A percentile compares a stretch with the other conserved stretches of the same genome.
Conservation (phyloP, 495 filamentous ascomycete species). For the Lophiostoma macrostomum region DNA sequence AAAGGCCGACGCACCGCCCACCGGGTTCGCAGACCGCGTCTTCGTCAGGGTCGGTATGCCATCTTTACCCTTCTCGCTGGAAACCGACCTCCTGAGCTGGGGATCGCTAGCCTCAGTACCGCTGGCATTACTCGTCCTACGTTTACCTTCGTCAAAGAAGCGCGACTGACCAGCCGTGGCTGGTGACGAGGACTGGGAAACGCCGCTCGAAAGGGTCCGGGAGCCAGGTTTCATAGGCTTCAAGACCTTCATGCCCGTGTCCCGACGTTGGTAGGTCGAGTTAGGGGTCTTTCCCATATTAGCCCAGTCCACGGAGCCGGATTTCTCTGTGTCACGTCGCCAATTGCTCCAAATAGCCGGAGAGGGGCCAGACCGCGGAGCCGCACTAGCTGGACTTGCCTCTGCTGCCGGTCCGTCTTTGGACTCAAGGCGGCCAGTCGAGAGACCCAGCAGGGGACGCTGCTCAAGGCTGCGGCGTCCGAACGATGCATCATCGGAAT, state of each 20-base stretch:
- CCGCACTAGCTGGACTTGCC: constrained; percentile 26
- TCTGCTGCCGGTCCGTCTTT: constrained; percentile 32
- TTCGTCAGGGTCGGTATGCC: constrained; percentile 46
- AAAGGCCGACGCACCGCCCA: constrained; percentile 93
- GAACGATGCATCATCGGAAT: constrained; percentile 19
- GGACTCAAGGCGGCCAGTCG: constrained; percentile 14
- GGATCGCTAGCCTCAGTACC: constrained; percentile 11
- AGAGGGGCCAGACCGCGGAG: constrained; percentile 36
- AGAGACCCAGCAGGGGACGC: constrained; percentile 19
- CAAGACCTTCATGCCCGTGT: constrained; percentile 45
- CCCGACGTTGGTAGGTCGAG: constrained; percentile 39
- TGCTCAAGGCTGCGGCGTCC: constrained; percentile 27
- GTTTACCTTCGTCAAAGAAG: constrained; percentile 43
- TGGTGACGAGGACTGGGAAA: constrained; percentile 14
- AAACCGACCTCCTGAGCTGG: constrained; percentile 19
- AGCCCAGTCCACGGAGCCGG: constrained; percentile 40
- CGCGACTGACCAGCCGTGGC: constrained; percentile 36
- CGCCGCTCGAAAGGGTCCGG: constrained; percentile 34
- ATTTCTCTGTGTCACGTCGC: constrained; percentile 37
- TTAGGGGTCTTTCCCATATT: constrained; percentile 31
- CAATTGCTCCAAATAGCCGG: constrained; percentile 45
- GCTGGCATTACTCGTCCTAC: constrained; percentile 23
- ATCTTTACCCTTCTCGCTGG: constrained; percentile 43
- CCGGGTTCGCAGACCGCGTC: constrained; percentile 65
- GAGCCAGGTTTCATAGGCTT: constrained; percentile 38